phyloP scores from a whole-genome alignment of 495 filamentous ascomycete species.

The Terfezia boudieri region DNA sequence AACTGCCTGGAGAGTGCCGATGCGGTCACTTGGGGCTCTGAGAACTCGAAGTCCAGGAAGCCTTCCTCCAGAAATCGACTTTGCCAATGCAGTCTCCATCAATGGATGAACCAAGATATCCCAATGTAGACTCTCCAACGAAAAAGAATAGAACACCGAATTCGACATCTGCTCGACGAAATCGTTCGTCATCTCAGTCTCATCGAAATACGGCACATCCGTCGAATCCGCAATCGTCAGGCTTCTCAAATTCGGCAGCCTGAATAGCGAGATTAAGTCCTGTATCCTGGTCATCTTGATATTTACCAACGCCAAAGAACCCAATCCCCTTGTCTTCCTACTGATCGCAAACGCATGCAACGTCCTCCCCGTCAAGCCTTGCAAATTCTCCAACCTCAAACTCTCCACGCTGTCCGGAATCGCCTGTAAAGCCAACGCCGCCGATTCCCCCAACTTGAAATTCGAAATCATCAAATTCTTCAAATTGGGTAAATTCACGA shows the following conservation, averaged over 20 bases:
- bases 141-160: slow-evolving; percentile 45
- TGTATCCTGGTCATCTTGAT: slow-evolving; percentile 42
- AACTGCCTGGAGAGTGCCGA: not conserved
- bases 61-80: not conserved
- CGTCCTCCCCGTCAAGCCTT: slow-evolving; percentile 56
- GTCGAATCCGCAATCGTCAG: slow-evolving; percentile 48
- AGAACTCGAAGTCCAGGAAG: not conserved
- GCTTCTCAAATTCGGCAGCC: slow-evolving; percentile 35
- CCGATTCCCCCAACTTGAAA: slow-evolving; percentile 50
- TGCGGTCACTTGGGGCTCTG: not conserved
- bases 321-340: slow-evolving; percentile 31
- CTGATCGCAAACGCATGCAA: slow-evolving; percentile 48
- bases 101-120: slow-evolving; percentile 33
- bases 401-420: slow-evolving; percentile 45
- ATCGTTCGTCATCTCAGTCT: slow-evolving; percentile 14
- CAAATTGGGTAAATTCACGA: slow-evolving; percentile 45
- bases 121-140: slow-evolving; percentile 56
- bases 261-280: slow-evolving; percentile 53
- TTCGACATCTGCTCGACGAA: slow-evolving; percentile 13
- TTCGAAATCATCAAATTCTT: slow-evolving; percentile 52
- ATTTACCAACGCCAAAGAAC: slow-evolving; percentile 40
- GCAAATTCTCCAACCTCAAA: slow-evolving; percentile 51
- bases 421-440: slow-evolving; percentile 41
- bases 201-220: slow-evolving; percentile 34
- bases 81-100: not conserved